A percentile compares a stretch with the other conserved stretches of the same genome.
phyloP scores from a whole-genome alignment of 176 grass and related monocot species.

The Tillandsia fasciculata region DNA sequence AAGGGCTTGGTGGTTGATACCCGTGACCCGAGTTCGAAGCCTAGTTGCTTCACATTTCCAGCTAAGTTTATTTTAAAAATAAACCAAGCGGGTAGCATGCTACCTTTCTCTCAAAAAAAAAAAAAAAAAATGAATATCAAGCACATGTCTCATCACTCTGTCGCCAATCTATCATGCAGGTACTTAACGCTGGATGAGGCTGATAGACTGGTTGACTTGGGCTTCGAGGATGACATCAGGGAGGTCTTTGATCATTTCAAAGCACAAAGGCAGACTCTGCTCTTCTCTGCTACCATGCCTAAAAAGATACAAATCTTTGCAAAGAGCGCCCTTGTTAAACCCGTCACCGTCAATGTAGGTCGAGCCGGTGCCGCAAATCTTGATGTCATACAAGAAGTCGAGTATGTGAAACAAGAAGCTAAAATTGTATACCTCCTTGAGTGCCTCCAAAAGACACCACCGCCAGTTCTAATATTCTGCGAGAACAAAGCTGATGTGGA shows the following conservation, averaged over 20 bases:
- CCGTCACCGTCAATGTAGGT: slow-evolving; percentile 82
- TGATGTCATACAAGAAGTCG: slow-evolving; percentile 96
- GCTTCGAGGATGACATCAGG: slow-evolving; percentile 95
- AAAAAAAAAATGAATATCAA: background rate
- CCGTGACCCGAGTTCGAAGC: too few relatives aligned
- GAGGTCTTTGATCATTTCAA: slow-evolving; percentile 96
- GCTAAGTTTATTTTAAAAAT: too few relatives aligned
- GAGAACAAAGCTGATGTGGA: slow-evolving; percentile 90
- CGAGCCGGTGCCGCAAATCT: slow-evolving; percentile 92
- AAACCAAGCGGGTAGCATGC: too few relatives aligned
- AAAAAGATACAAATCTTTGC: slow-evolving; percentile 95
- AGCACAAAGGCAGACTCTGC: slow-evolving; percentile 80
- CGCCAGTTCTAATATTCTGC: slow-evolving; percentile 82
- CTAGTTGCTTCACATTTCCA: too few relatives aligned
- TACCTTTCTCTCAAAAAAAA: too few relatives aligned
- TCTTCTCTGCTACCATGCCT: slow-evolving; percentile 96
- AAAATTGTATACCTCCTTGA: slow-evolving; percentile 86
- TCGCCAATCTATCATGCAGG: slow-evolving; percentile 24
- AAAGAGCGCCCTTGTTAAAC: slow-evolving; percentile 74
- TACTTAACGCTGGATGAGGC: slow-evolving; percentile 92
- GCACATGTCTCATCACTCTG: background rate
- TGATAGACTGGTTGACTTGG: slow-evolving; percentile 87
- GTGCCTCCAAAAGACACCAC: slow-evolving; percentile 87
- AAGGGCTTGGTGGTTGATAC: too few relatives aligned
- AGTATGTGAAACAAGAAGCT: slow-evolving; percentile 97